phyloP scores from a whole-genome alignment of 2,329 filamentous ascomycete genomes.

The Zymoseptoria brevis region DNA sequence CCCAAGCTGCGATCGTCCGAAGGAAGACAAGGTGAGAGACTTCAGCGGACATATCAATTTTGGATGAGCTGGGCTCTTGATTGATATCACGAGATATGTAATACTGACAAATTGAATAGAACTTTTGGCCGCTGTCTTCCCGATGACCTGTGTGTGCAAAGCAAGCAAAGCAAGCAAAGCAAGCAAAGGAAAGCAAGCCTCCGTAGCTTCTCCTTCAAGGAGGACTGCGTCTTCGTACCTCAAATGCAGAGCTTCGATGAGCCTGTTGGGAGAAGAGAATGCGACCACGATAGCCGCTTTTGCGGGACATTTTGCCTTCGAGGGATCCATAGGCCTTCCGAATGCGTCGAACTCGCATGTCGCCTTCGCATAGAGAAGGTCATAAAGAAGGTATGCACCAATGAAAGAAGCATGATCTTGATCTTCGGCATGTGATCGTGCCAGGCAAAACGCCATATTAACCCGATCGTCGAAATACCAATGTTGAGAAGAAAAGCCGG shows the following conservation, averaged over 20 bases:
- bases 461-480: neutral
- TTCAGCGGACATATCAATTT: neutral
- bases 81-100: neutral
- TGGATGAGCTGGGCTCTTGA: neutral
- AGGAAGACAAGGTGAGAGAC: too few species aligned
- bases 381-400: neutral
- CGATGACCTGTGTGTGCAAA: neutral
- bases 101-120: neutral
- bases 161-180: neutral
- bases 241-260: neutral
- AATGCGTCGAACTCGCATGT: too few species aligned
- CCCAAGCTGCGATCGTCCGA: too few species aligned
- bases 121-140: neutral
- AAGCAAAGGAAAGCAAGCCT: neutral
- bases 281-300: neutral
- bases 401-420: neutral
- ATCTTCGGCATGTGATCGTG: neutral
- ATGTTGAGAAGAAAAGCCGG: neutral
- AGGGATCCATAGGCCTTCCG: too few species aligned
- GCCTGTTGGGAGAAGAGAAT: neutral
- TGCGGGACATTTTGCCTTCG: neutral
- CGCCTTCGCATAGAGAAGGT: neutral
- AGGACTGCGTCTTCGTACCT: neutral
- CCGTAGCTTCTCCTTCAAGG: neutral
- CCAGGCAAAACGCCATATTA: neutral